These are phyloP conservation scores for Paramyrothecium roridum DNA, from an alignment of 2,329 filamentous ascomycete genomes.

Conservation along the genomic window DNA sequence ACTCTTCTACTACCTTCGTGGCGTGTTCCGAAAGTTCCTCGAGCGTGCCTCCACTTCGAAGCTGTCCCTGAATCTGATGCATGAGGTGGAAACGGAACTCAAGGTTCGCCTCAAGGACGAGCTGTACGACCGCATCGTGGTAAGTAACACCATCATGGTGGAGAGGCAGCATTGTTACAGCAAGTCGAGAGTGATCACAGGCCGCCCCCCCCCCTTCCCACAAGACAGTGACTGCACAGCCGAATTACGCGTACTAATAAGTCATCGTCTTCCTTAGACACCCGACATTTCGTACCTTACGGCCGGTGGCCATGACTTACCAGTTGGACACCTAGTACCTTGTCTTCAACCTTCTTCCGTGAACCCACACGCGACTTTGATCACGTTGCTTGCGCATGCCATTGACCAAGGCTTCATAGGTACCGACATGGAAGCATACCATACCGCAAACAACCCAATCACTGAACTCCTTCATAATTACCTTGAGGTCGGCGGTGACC, in stretches of 20 bases:
- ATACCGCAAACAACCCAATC: too few relatives aligned
- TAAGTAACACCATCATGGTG: not conserved
- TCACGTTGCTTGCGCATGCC: not conserved
- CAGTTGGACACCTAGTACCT: not conserved
- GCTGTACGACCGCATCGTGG: not conserved
- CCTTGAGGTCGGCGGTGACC: too few relatives aligned
- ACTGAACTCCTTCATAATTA: too few relatives aligned
- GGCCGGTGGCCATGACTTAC: too few relatives aligned
- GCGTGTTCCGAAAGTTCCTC: not conserved
- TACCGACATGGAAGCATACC: too few relatives aligned
- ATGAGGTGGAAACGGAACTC: not conserved
- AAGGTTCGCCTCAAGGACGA: too few relatives aligned
- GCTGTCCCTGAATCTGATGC: too few relatives aligned
- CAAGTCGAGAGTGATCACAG: too few relatives aligned
- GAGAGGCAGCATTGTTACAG: too few relatives aligned
- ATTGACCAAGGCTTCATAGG: not conserved
- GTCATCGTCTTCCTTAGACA: not conserved
- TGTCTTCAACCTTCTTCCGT: not conserved
- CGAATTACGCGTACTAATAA: too few relatives aligned
- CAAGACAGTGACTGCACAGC: too few relatives aligned
- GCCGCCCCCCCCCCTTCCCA: too few relatives aligned
- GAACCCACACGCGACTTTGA: not conserved
- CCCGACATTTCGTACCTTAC: not conserved
- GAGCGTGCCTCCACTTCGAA: not conserved
- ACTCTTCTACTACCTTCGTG: not conserved